These are phyloP conservation scores for Phialocephala subalpina DNA, from an alignment of 2,329 filamentous ascomycete genomes.

Conservation along the genomic window DNA sequence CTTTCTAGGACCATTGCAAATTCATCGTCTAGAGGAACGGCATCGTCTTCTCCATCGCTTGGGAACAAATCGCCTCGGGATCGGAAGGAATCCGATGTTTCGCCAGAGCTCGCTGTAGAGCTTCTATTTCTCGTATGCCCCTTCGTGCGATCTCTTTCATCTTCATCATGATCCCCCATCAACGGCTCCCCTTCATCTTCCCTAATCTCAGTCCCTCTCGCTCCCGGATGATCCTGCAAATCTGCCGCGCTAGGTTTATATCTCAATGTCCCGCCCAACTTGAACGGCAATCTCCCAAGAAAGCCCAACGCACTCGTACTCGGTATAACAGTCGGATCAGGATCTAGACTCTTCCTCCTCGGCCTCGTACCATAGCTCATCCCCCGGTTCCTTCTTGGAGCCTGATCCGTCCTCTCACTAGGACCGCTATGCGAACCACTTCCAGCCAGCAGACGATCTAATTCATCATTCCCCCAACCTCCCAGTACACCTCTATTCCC, in stretches of 20 bases:
- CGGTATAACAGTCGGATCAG: slow-evolving; percentile 88
- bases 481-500: slow-evolving; percentile 70
- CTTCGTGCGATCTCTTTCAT: slow-evolving; percentile 30
- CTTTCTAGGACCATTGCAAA: slow-evolving; percentile 85
- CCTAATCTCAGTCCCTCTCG: slow-evolving; percentile 49
- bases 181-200: slow-evolving; percentile 74
- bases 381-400: slow-evolving; percentile 76
- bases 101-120: slow-evolving; percentile 79
- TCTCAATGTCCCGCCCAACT: slow-evolving; percentile 79
- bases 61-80: slow-evolving; percentile 91
- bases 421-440: slow-evolving; percentile 57
- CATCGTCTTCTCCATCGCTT: slow-evolving; percentile 87
- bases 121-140: slow-evolving; percentile 68
- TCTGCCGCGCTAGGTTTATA: slow-evolving; percentile 94
- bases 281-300: slow-evolving; percentile 83
- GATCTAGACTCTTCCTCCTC: slow-evolving; percentile 63
- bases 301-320: slow-evolving; percentile 88
- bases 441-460: slow-evolving; percentile 82
- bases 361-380: slow-evolving; percentile 89
- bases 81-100: slow-evolving; percentile 85
- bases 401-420: slow-evolving; percentile 58
- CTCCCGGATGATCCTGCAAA: slow-evolving; percentile 83
- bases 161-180: slow-evolving; percentile 55
- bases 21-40: slow-evolving; percentile 90
- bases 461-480: slow-evolving; percentile 82